Evolutionary conservation across 2,329 filamentous ascomycete genomes (phyloP).

Genomic region (Furcasterigmium furcatum): DNA sequence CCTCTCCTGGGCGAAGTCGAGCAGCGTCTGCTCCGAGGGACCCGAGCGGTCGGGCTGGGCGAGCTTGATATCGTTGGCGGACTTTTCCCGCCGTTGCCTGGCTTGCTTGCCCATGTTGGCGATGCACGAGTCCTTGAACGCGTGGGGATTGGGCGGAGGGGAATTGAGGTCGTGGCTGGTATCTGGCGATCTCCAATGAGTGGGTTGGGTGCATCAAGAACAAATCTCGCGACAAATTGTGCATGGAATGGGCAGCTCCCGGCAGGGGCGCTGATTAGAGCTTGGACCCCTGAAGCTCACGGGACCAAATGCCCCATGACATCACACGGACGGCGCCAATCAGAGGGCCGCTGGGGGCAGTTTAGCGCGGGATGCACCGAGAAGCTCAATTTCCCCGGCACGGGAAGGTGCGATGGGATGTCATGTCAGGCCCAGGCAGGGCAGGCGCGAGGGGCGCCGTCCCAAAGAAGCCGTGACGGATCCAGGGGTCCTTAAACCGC

Average conservation of each 20-base stretch:
- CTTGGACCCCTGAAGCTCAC: slow-evolving; percentile 1
- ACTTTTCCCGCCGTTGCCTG: slow-evolving; percentile 45
- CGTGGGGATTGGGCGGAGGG: slow-evolving; percentile 3
- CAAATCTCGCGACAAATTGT: neutral
- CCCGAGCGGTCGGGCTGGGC: slow-evolving; percentile 66
- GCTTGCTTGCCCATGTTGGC: slow-evolving; percentile 25
- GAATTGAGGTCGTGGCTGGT: slow-evolving; percentile 3
- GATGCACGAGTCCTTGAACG: slow-evolving; percentile 21
- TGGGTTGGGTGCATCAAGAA: neutral
- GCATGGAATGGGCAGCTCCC: neutral
- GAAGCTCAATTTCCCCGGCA: slow-evolving; percentile 2
- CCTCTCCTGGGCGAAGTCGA: slow-evolving; percentile 67
- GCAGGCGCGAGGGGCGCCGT: neutral
- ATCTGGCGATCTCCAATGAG: too few relatives aligned
- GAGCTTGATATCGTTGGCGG: slow-evolving; percentile 54
- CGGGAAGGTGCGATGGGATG: too few relatives aligned
- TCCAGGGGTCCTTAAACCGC: slow-evolving; percentile 18
- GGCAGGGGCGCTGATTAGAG: neutral
- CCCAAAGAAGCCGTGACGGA: neutral
- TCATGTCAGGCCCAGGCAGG: neutral
- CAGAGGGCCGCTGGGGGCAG: neutral
- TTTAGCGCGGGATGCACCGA: neutral
- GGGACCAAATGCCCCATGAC: slow-evolving; percentile 3
- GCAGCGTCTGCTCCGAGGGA: slow-evolving; percentile 62
- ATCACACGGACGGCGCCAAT: slow-evolving; percentile 1